A percentile compares a stretch with the other conserved stretches of the same genome.
phyloP scores from a whole-genome alignment of 1,284 basidiomycete genomes.

The Heimioporus retisporus region DNA sequence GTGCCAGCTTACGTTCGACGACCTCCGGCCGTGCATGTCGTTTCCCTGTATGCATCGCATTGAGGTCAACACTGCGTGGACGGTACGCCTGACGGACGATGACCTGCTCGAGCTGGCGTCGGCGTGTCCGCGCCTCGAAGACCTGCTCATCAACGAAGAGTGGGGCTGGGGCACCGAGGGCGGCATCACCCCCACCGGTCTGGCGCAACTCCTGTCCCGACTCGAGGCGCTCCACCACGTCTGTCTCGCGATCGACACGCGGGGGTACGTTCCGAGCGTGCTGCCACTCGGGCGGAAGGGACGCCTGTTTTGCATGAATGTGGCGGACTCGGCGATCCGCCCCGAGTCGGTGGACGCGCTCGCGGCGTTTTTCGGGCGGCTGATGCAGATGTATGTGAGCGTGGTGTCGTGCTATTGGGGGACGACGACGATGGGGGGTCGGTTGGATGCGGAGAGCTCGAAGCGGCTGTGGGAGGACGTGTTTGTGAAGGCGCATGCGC shows the following conservation, averaged over 20 bases:
- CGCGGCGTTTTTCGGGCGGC: constrained; percentile 25
- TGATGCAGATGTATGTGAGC: constrained; percentile 18
- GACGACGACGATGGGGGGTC: constrained; percentile 26
- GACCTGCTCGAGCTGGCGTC: constrained; percentile 25
- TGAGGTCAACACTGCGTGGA: constrained; percentile 22
- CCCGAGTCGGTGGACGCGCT: constrained; percentile 26
- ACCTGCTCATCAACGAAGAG: constrained; percentile 27
- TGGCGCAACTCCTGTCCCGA: constrained; percentile 22
- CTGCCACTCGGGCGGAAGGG: too few relatives aligned
- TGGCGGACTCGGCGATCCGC: constrained; percentile 28
- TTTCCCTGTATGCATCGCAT: constrained; percentile 23
- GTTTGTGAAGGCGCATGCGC: constrained; percentile 27
- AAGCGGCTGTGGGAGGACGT: constrained; percentile 31
- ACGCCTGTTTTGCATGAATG: constrained; percentile 22
- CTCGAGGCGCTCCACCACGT: constrained; percentile 22
- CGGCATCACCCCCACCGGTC: constrained; percentile 28
- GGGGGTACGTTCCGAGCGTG: constrained; percentile 11
- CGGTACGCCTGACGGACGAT: constrained; percentile 20
- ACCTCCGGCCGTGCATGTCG: constrained; percentile 25
- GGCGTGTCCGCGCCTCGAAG: constrained; percentile 28
- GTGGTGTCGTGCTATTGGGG: constrained; percentile 23
- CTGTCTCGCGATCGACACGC: constrained; percentile 34
- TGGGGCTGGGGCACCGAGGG: constrained; percentile 30
- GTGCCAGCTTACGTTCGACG: constrained; percentile 24
- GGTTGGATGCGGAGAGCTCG: constrained; percentile 27